Evolutionary conservation across 345 rosid species (phyloP).

Genomic region (Murraya paniculata): DNA sequence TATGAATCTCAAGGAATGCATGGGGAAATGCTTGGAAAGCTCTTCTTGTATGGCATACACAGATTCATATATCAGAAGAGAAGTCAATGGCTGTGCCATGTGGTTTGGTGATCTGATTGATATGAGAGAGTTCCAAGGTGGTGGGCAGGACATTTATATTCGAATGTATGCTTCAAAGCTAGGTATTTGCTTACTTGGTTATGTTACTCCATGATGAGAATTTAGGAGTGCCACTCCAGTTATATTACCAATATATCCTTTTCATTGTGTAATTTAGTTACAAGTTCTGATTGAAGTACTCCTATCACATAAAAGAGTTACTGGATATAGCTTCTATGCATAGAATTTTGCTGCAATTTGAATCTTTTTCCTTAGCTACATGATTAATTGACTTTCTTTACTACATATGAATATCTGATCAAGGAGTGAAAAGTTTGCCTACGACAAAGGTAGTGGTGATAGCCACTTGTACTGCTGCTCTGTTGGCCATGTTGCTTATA

Average conservation of each 20-base stretch:
- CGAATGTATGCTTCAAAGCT: conserved; percentile 41
- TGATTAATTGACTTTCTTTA: not conserved
- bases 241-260: not conserved
- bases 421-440: not conserved
- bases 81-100: conserved; percentile 26
- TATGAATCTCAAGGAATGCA: no score
- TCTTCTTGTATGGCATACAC: no score
- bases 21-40: no score
- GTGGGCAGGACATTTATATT: conserved; percentile 38
- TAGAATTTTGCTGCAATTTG: not conserved
- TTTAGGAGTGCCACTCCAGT: not conserved
- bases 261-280: not conserved
- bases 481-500: not conserved
- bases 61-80: no score
- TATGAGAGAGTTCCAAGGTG: conserved; percentile 25
- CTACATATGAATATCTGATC: not conserved
- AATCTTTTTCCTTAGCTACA: not conserved
- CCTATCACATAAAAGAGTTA: not conserved
- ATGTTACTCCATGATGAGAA: not conserved
- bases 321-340: not conserved
- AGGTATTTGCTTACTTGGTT: conserved; percentile 19
- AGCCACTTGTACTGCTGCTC: not conserved
- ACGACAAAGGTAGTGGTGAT: not conserved
- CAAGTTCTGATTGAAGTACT: conserved; percentile 16
- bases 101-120: conserved; percentile 34